Conservation (phyloP, 345 rosid species). For the Mercurialis annua region DNA sequence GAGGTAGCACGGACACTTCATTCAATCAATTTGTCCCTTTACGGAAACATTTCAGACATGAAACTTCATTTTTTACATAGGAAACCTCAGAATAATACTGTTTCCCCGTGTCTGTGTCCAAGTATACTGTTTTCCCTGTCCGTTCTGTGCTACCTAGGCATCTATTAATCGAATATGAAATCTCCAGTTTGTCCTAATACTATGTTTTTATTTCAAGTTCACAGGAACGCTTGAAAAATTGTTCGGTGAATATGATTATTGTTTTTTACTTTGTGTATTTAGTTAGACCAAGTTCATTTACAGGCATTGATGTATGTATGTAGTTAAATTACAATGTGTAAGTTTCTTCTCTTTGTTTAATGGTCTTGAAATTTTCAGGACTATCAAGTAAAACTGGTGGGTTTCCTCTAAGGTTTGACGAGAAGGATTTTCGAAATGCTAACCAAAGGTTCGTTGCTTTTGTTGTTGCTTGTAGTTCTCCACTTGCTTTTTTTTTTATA, state of each 20-base stretch:
- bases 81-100: too few relatives aligned
- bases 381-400: slow-evolving; percentile 41
- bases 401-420: slow-evolving; percentile 32
- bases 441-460: slow-evolving; percentile 42
- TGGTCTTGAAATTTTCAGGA: slow-evolving; percentile 41
- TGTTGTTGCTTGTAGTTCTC: not conserved
- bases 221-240: too few relatives aligned
- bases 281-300: not conserved
- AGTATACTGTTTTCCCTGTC: too few relatives aligned
- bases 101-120: too few relatives aligned
- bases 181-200: too few relatives aligned
- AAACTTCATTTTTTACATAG: too few relatives aligned
- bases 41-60: too few relatives aligned
- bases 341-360: not conserved
- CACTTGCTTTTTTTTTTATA: not conserved
- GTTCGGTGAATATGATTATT: not conserved
- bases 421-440: slow-evolving; percentile 28
- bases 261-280: not conserved
- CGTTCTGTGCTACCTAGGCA: too few relatives aligned
- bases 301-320: not conserved
- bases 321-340: not conserved
- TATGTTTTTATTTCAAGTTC: too few relatives aligned
- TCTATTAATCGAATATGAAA: too few relatives aligned
- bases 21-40: too few relatives aligned
- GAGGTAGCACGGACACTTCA: too few relatives aligned